A percentile compares a stretch with the other conserved stretches of the same genome.
Conservation (phyloP, 1,284 basidiomycete genomes). For the Leucoagaricus sp. region DNA sequence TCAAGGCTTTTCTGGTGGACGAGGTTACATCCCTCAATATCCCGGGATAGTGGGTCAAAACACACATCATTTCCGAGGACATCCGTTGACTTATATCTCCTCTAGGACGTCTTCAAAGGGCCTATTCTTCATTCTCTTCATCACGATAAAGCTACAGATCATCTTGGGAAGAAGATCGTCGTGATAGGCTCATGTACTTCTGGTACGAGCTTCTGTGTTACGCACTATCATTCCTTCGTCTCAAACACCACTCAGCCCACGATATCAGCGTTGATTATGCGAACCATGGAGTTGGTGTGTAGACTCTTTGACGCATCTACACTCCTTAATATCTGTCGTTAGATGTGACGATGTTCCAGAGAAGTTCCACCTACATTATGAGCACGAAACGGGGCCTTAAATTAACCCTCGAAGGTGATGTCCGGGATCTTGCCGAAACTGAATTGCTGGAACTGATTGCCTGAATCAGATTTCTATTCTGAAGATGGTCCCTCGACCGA, state of each 20-base stretch:
- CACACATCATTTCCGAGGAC: background rate
- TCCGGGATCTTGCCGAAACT: background rate
- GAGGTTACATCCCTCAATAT: constrained; percentile 23
- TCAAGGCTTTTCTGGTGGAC: constrained; percentile 40
- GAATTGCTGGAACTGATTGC: background rate
- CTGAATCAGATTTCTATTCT: constrained; percentile 45
- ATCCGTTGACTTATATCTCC: background rate
- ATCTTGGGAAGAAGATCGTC: constrained; percentile 58
- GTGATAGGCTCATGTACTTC: constrained; percentile 66
- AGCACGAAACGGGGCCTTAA: constrained; percentile 34
- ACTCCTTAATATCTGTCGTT: background rate
- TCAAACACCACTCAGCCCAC: constrained; percentile 29
- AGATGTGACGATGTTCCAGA: constrained; percentile 50
- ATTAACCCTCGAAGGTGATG: constrained; percentile 28
- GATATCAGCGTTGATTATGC: constrained; percentile 42
- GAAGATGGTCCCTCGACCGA: constrained; percentile 50
- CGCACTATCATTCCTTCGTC: constrained; percentile 15
- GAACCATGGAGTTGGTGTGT: constrained; percentile 36
- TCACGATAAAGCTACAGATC: constrained; percentile 50
- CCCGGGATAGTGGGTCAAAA: constrained; percentile 27
- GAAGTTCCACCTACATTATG: constrained; percentile 46
- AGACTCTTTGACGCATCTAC: background rate
- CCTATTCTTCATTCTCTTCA: constrained; percentile 56
- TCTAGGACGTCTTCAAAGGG: constrained; percentile 55
- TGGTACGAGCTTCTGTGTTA: constrained; percentile 33